phyloP scores from a whole-genome alignment of 495 filamentous ascomycete genomes.

The Neurospora tetrasperma region DNA sequence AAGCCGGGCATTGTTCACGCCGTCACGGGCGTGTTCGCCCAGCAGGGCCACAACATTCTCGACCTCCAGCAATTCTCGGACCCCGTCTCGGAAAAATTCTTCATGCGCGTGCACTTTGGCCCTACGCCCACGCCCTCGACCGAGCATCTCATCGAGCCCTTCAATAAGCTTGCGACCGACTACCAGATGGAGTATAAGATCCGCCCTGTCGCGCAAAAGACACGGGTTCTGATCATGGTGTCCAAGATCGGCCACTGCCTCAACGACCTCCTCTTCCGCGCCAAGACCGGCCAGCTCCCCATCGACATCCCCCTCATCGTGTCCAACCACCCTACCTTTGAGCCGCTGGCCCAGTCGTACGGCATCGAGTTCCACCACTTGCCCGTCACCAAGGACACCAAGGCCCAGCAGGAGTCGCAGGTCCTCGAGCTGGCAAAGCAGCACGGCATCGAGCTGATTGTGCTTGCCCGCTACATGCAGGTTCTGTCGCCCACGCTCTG shows the following conservation, averaged over 20 bases:
- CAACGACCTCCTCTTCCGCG: constrained; percentile 69
- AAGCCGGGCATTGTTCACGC: constrained; percentile 67
- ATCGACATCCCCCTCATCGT: constrained; percentile 61
- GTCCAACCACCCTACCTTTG: constrained; percentile 66
- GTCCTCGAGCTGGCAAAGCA: constrained; percentile 54
- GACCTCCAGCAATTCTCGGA: constrained; percentile 69
- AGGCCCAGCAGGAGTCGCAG: constrained; percentile 52
- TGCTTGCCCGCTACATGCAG: constrained; percentile 76
- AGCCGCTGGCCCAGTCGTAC: constrained; percentile 53
- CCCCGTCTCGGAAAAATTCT: constrained; percentile 54
- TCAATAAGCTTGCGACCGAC: constrained; percentile 44
- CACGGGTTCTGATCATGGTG: constrained; percentile 67
- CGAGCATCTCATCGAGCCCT: constrained; percentile 37
- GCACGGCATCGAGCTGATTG: constrained; percentile 59
- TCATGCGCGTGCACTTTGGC: constrained; percentile 68
- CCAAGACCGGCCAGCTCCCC: constrained; percentile 49
- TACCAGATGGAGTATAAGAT: constrained; percentile 55
- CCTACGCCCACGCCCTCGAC: constrained; percentile 31
- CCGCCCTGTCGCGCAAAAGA: constrained; percentile 49
- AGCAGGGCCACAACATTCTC: constrained; percentile 58
- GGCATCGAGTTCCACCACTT: constrained; percentile 64
- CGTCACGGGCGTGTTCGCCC: constrained; percentile 58
- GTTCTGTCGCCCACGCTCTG: constrained; percentile 63
- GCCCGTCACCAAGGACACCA: constrained; percentile 59
- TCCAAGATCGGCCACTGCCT: constrained; percentile 74